Evolutionary conservation across 768 basidiomycete genomes (phyloP).

Genomic region (Hemileccinum rubropunctum): DNA sequence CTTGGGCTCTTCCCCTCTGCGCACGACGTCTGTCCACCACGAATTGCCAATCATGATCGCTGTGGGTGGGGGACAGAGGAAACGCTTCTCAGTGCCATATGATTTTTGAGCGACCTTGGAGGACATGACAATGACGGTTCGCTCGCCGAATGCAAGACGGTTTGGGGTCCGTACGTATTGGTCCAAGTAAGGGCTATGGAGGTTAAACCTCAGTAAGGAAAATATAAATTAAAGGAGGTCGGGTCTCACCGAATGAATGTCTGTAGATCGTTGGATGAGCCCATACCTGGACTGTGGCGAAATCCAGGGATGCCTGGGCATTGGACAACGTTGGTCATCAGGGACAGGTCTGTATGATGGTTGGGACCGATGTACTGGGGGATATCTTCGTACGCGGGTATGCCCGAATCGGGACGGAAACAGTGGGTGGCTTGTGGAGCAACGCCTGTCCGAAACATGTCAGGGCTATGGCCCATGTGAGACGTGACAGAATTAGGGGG

Average conservation of each 20-base stretch:
- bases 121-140: constrained; percentile 96
- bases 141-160: constrained; percentile 86
- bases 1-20: constrained; percentile 73
- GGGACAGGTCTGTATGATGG: constrained; percentile 54
- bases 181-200: constrained; percentile 69
- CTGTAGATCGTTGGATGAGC: constrained; percentile 68
- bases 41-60: constrained; percentile 92
- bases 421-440: constrained; percentile 68
- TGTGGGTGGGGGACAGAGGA: constrained; percentile 91
- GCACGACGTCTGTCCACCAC: constrained; percentile 86
- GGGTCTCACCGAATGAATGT: constrained; percentile 69
- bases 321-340: constrained; percentile 53
- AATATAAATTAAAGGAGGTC: constrained; percentile 18
- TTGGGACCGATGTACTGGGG: constrained; percentile 51
- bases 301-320: constrained; percentile 60
- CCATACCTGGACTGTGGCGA: constrained; percentile 58
- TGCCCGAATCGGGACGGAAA: constrained; percentile 51
- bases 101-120: constrained; percentile 97
- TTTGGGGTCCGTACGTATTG: constrained; percentile 84
- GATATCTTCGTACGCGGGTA: constrained; percentile 57
- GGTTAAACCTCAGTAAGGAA: constrained; percentile 11
- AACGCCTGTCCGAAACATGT: constrained; percentile 60
- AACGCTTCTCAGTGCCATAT: constrained; percentile 94
- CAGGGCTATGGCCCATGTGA: constrained; percentile 50
- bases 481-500: constrained; percentile 42